phyloP scores from a whole-genome alignment of 805 yeast species.

The Ogataea pilisensis region DNA sequence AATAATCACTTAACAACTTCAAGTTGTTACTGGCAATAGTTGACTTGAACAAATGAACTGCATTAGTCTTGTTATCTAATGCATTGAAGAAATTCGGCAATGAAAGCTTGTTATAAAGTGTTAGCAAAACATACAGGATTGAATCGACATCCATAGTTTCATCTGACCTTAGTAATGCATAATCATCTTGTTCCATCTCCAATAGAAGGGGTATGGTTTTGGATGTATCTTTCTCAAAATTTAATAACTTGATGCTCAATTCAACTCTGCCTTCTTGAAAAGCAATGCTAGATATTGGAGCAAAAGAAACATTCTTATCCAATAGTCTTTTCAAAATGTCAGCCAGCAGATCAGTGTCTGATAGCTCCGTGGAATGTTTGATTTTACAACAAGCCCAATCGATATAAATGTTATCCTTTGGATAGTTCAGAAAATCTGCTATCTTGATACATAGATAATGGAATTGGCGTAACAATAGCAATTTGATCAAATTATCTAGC shows the following conservation, averaged over 20 bases:
- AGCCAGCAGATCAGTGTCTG: constrained; percentile 57
- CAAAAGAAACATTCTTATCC: constrained; percentile 46
- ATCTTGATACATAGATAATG: constrained; percentile 63
- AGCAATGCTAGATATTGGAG: constrained; percentile 59
- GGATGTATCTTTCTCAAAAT: constrained; percentile 60
- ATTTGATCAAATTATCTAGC: constrained; percentile 49
- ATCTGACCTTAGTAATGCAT: constrained; percentile 65
- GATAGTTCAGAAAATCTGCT: constrained; percentile 45
- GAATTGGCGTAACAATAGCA: constrained; percentile 54
- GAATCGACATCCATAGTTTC: constrained; percentile 59
- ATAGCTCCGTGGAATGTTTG: constrained; percentile 43
- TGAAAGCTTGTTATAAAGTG: constrained; percentile 51
- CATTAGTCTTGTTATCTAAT: constrained; percentile 44
- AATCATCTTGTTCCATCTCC: constrained; percentile 65
- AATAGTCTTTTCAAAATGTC: constrained; percentile 45
- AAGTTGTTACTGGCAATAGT: constrained; percentile 32
- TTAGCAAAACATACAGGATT: constrained; percentile 51
- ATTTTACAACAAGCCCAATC: constrained; percentile 82
- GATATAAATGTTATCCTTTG: constrained; percentile 51
- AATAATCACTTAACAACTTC: constrained; percentile 47
- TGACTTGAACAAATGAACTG: constrained; percentile 35
- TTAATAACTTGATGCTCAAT: constrained; percentile 63
- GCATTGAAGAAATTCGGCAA: constrained; percentile 66
- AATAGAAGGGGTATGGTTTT: constrained; percentile 61
- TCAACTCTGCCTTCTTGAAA: constrained; percentile 75